Base-by-base conservation (phyloP, 1,284 basidiomycete genomes). In the Leccinum solheimii region DNA sequence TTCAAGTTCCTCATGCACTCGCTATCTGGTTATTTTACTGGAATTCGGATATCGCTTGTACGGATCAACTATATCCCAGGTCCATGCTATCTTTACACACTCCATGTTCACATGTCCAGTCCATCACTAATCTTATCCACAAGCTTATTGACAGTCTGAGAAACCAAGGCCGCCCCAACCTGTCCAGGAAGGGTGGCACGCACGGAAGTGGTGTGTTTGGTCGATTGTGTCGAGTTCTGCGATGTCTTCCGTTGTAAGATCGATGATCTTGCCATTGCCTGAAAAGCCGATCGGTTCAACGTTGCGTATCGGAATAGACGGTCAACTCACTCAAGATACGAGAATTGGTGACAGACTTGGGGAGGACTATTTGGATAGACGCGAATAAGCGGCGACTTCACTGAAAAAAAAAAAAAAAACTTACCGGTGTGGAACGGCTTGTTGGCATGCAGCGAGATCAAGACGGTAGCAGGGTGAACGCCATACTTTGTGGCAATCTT, bases 81-180 rank as follows among this genome's bases (percentile, higher is more conserved):
- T 51, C 16, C 30, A 52, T 26, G 19, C 1, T 48, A 38, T 62
- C 26, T 19, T 63, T 48, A 45, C 21, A 61, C 27, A 43, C n/a
- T 43, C 4, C 13, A 36, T 10, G 40, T 65, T 53, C 63, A 65
- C 58, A n/a, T 62, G 58, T 45, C 19, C 32, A 27, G 19, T 48
- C 32, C 45, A 56, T 38, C 27, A 26, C 14, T 34, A 9, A 21
- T 52, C 14, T 55, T 55, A 56, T 26, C 34, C 55, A 45, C 61
- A 56, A 43, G 43, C 13, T 58, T 68, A 69, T 69, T 79, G 68
- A 73, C 80, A 82, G 68, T 86, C 85, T 34, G 81, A 77, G 80
- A 87, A 86, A 3, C 85, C 86, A 55, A 87, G 79, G 64, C 72
- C 67, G 19, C 84, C 85, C 79, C 79, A 85, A 56, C 84, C 84